Conservation (phyloP, 352 stramenopile species). For the Phytophthora uliginosa region DNA sequence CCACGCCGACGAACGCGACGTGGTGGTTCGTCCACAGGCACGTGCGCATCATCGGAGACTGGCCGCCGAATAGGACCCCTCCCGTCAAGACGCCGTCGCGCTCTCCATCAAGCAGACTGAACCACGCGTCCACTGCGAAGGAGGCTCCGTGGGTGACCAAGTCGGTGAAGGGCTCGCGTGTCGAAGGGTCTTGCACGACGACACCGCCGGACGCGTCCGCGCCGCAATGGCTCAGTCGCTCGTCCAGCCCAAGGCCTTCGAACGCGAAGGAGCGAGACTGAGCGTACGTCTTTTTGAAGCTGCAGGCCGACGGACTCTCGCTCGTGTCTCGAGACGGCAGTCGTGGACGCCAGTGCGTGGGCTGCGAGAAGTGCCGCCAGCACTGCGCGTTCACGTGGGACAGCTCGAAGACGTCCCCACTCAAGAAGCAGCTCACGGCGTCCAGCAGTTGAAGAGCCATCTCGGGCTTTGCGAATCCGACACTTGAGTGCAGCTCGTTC, state of each 20-base stretch:
- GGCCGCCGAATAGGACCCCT: constrained; percentile 14
- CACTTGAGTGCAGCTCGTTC: not conserved
- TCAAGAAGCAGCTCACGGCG: constrained; percentile 16
- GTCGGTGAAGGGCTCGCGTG: constrained; percentile 4
- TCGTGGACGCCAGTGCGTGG: constrained; percentile 3
- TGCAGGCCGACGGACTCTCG: not conserved
- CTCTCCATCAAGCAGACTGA: constrained; percentile 27
- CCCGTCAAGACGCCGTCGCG: constrained; percentile 13
- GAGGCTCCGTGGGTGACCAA: not conserved
- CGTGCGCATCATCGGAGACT: constrained; percentile 14
- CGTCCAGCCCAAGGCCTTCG: constrained; percentile 15
- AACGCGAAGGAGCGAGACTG: constrained; percentile 15
- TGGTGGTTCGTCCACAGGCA: constrained; percentile 26
- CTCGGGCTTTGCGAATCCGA: not conserved
- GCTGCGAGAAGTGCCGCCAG: constrained; percentile 6
- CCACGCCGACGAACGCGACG: constrained; percentile 21
- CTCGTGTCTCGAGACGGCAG: not conserved
- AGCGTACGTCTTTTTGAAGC: constrained; percentile 7
- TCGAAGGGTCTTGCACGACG: constrained; percentile 5
- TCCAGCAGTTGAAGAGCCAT: constrained; percentile 5
- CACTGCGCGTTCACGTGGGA: constrained; percentile 10
- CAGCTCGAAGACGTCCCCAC: constrained; percentile 15
- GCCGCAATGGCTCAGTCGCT: constrained; percentile 13
- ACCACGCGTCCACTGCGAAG: constrained; percentile 18
- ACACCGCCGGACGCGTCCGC: constrained; percentile 7